Conservation (phyloP, 345 rosid species). For the Orychophragmus violaceus region DNA sequence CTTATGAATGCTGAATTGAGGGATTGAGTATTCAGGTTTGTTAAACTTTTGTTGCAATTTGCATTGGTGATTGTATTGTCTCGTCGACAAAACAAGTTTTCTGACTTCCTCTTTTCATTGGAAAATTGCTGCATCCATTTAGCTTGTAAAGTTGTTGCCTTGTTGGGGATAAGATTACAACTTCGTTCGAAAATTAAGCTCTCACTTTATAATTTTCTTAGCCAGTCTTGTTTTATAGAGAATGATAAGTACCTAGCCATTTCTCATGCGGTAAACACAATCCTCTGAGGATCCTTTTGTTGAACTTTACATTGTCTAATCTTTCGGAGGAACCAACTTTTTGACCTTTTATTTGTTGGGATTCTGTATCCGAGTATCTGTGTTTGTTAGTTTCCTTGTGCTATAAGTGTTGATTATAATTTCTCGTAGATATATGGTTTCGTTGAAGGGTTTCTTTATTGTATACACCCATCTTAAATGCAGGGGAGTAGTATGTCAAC, state of each 20-base stretch:
- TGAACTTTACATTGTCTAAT: background rate
- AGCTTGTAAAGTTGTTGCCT: background rate
- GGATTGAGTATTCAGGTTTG: background rate
- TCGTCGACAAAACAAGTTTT: background rate
- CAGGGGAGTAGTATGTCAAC: constrained; percentile 18
- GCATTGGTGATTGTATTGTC: constrained; percentile 13
- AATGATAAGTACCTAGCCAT: background rate
- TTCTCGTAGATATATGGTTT: background rate
- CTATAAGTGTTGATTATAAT: background rate
- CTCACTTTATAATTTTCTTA: background rate
- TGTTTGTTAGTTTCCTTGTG: background rate
- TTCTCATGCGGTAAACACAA: background rate
- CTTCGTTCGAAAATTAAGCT: background rate
- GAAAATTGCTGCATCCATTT: background rate
- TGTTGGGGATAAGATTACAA: background rate
- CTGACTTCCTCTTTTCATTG: background rate
- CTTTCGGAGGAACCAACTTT: background rate
- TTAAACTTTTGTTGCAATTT: background rate
- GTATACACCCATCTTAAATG: constrained; percentile 10
- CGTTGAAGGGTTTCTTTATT: background rate
- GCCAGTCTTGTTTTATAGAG: background rate
- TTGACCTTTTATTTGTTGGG: background rate
- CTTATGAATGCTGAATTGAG: background rate
- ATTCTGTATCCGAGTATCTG: background rate
- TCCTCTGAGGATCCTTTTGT: background rate